phyloP scores from a whole-genome alignment of 2,329 filamentous ascomycete species.

The Colletotrichum falcatum region DNA sequence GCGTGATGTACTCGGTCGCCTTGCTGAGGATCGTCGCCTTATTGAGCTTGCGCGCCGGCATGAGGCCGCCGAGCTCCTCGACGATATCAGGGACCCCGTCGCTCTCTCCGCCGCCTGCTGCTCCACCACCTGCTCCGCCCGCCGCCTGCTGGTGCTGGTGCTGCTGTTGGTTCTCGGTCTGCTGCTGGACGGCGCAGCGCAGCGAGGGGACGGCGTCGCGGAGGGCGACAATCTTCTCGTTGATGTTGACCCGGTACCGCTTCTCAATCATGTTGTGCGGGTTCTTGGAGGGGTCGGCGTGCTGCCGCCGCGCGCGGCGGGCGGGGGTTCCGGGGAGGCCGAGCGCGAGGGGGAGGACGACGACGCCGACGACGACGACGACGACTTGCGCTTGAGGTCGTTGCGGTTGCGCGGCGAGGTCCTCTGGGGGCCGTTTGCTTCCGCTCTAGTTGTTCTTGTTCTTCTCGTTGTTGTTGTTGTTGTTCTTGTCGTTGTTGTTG shows the following conservation, averaged over 20 bases:
- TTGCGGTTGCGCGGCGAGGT: constrained; percentile 43
- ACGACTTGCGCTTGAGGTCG: constrained; percentile 50
- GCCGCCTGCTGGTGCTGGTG: too few species aligned
- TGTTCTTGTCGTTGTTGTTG: not conserved
- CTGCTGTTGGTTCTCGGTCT: constrained; percentile 45
- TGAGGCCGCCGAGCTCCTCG: constrained; percentile 48
- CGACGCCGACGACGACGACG: constrained; percentile 48
- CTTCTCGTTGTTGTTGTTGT: not conserved
- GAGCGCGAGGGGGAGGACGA: constrained; percentile 47
- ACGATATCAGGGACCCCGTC: constrained; percentile 44
- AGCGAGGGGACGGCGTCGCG: constrained; percentile 74
- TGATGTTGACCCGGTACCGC: constrained; percentile 84
- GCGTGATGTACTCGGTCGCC: constrained; percentile 53
- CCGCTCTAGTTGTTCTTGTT: not conserved
- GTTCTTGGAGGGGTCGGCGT: constrained; percentile 72
- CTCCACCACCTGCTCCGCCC: too few species aligned
- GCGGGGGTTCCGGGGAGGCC: constrained; percentile 56
- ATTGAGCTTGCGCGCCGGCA: constrained; percentile 55
- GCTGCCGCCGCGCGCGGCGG: constrained; percentile 46
- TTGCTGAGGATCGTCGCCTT: constrained; percentile 58
- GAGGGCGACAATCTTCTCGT: constrained; percentile 83
- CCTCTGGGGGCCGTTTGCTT: constrained; percentile 13
- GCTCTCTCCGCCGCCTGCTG: constrained; percentile 44
- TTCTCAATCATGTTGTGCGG: constrained; percentile 91
- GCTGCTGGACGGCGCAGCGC: constrained; percentile 51